Evolutionary conservation across 1,284 basidiomycete species (phyloP).

Genomic region (Phellinidium pouzarii): DNA sequence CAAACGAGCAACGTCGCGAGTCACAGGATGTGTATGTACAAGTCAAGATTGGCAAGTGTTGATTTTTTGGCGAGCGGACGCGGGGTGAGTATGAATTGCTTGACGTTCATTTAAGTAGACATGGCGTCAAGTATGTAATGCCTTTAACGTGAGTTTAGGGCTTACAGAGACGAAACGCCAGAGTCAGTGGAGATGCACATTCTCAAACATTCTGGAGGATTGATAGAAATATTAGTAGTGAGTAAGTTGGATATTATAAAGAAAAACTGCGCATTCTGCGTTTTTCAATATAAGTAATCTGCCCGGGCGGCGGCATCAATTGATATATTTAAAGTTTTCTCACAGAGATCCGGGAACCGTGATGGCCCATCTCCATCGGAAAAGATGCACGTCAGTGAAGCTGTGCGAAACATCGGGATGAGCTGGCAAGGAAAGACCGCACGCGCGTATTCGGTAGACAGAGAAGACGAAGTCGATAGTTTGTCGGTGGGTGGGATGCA

Average conservation of each 20-base stretch:
- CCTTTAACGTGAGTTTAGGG: no score
- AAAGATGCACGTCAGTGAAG: neutral
- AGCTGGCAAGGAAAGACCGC: neutral
- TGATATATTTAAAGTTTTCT: neutral
- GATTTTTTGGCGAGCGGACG: no score
- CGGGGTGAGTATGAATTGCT: neutral
- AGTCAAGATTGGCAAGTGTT: neutral
- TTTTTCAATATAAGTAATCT: no score
- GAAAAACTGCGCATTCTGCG: no score
- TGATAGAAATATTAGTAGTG: no score
- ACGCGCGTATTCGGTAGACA: neutral
- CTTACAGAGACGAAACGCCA: no score
- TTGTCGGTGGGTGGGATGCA: neutral
- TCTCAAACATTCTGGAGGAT: no score
- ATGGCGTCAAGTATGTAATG: neutral
- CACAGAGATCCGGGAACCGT: neutral
- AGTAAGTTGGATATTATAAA: no score
- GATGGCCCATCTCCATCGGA: neutral
- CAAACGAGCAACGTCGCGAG: neutral
- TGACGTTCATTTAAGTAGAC: neutral
- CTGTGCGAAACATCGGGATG: neutral
- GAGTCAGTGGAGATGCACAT: no score
- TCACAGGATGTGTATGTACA: neutral
- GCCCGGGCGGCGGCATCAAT: neutral
- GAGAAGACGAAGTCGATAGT: neutral